A percentile compares a stretch with the other conserved stretches of the same genome.
These are phyloP conservation scores for Kwoniella newhampshirensis DNA, from an alignment of 768 basidiomycete species.

Conservation along the genomic window DNA sequence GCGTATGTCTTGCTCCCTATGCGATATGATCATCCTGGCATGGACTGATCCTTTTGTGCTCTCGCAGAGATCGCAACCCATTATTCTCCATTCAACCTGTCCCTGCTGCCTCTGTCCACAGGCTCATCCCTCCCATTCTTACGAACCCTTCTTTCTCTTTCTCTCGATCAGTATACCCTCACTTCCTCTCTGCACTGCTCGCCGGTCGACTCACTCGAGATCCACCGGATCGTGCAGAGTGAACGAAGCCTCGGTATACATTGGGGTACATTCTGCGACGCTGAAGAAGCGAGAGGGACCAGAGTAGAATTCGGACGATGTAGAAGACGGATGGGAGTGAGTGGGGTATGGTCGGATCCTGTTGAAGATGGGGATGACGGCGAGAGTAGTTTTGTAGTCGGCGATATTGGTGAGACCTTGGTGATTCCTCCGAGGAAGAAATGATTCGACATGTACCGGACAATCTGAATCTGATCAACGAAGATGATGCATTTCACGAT, in stretches of 20 bases:
- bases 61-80: constrained; percentile 43
- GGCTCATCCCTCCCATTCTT: constrained; percentile 52
- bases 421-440: constrained; percentile 19
- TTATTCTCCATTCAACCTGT: constrained; percentile 46
- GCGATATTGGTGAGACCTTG: constrained; percentile 42
- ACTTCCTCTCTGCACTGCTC: constrained; percentile 48
- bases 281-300: constrained; percentile 42
- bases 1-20: constrained; percentile 22
- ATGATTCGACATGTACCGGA: no score
- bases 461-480: no score
- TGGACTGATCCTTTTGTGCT: neutral
- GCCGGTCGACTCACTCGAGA: constrained; percentile 40
- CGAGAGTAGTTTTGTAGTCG: constrained; percentile 34
- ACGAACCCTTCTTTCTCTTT: constrained; percentile 48
- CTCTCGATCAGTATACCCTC: constrained; percentile 50
- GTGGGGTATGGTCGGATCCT: constrained; percentile 25
- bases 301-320: constrained; percentile 43
- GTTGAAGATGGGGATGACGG: constrained; percentile 15
- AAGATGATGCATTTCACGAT: no score
- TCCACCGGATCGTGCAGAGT: constrained; percentile 34
- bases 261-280: constrained; percentile 49
- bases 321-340: constrained; percentile 25
- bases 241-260: constrained; percentile 41
- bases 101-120: constrained; percentile 48
- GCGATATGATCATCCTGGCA: neutral